Percentiles rank a stretch among this genome's conserved stretches.
Conservation (phyloP, 129 eudicot genomes). For the Gnaphalium uliginosum region DNA sequence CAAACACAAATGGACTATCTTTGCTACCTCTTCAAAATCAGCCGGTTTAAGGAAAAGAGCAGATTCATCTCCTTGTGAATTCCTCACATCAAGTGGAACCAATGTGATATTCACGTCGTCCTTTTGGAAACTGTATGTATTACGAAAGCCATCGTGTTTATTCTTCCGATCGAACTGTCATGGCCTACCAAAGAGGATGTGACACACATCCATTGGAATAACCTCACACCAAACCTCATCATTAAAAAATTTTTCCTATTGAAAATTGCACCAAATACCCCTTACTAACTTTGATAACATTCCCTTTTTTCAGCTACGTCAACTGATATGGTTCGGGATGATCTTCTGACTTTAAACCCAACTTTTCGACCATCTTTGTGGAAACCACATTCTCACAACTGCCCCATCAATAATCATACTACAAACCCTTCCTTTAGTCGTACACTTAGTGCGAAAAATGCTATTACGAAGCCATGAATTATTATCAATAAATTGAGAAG, state of each 20-base stretch:
- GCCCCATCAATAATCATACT: not conserved
- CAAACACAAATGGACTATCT: too few species aligned
- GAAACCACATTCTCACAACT: not conserved
- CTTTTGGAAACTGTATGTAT: too few species aligned
- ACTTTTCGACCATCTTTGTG: not conserved
- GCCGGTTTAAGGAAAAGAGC: too few species aligned
- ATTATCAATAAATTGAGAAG: not conserved
- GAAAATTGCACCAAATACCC: not conserved
- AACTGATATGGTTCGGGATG: not conserved
- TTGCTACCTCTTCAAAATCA: too few species aligned
- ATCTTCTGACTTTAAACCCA: not conserved
- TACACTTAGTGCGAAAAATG: not conserved
- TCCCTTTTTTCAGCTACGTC: not conserved
- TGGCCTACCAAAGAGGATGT: not conserved
- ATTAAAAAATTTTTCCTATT: not conserved
- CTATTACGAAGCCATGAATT: not conserved
- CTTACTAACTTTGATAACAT: too few species aligned
- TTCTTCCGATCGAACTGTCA: too few species aligned
- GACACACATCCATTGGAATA: not conserved
- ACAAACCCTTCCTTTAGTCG: not conserved
- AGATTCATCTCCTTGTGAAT: too few species aligned
- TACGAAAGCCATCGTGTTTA: too few species aligned
- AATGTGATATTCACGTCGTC: too few species aligned
- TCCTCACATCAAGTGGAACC: too few species aligned
- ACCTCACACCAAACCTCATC: not conserved